A percentile compares a stretch with the other conserved stretches of the same genome.
These are phyloP conservation scores for Sporothrix mexicana DNA, from an alignment of 2,329 filamentous ascomycete genomes.

Conservation along the genomic window DNA sequence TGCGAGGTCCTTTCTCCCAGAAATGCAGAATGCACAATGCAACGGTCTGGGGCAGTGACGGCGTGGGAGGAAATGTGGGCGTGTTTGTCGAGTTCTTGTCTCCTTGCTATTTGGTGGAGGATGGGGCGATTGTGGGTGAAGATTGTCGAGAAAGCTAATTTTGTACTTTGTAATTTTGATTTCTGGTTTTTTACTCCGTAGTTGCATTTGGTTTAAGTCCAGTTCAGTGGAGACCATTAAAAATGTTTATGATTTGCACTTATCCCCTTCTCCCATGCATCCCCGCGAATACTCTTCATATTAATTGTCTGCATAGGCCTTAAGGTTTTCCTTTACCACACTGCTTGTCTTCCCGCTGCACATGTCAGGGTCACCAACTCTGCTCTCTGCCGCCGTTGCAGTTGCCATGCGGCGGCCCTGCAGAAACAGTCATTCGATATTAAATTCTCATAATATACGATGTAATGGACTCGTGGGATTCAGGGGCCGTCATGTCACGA, in stretches of 20 bases:
- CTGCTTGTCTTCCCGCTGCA: neutral
- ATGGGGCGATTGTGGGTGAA: too few species aligned
- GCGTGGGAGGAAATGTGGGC: too few species aligned
- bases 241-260: too few species aligned
- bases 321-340: neutral
- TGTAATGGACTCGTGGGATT: too few species aligned
- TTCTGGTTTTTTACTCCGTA: neutral
- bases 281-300: neutral
- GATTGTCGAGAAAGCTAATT: neutral
- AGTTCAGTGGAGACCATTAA: too few species aligned
- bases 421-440: neutral
- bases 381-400: neutral
- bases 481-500: slow-evolving; percentile 2
- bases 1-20: neutral
- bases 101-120: slow-evolving; percentile 7
- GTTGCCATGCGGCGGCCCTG: neutral
- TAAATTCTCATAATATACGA: too few species aligned
- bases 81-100: too few species aligned
- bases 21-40: too few species aligned
- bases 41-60: too few species aligned
- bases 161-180: neutral
- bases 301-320: neutral
- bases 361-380: neutral
- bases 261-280: too few species aligned
- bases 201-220: neutral